A percentile compares a stretch with the other conserved stretches of the same genome.
These are phyloP conservation scores for Aegilops speltoides DNA, from an alignment of 176 grass and related monocot genomes.

Conservation along the genomic window DNA sequence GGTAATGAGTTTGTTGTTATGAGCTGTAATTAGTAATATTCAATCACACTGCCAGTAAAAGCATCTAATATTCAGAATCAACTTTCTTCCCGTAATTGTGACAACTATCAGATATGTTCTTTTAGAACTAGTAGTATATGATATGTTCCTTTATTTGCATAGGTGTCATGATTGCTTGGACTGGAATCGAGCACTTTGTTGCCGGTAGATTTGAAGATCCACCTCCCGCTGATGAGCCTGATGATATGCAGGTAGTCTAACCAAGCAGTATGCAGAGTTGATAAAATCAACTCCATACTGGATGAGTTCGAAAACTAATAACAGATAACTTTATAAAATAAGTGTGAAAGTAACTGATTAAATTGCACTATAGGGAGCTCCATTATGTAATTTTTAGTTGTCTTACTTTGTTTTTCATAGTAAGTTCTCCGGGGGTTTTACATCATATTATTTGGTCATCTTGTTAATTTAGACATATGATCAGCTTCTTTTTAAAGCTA, in stretches of 20 bases:
- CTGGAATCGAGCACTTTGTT: conserved; percentile 89
- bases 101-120: background rate
- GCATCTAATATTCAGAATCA: conserved; percentile 5
- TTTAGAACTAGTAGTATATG: background rate
- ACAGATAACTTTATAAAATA: background rate
- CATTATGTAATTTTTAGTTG: background rate
- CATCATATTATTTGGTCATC: background rate
- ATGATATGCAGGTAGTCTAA: conserved; percentile 74
- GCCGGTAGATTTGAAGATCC: conserved; percentile 86
- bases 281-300: background rate
- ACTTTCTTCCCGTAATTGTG: background rate
- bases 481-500: background rate
- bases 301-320: background rate
- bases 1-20: conserved; percentile 52
- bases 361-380: background rate
- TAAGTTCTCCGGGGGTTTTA: background rate
- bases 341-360: background rate
- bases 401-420: background rate
- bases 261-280: conserved; percentile 7
- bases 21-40: background rate
- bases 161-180: conserved; percentile 99
- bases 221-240: conserved; percentile 65
- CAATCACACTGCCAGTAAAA: background rate
- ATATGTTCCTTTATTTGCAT: conserved; percentile 24
- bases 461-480: background rate